Percentiles rank a stretch among this genome's conserved stretches.
Evolutionary conservation across 805 yeast species (phyloP).

Genomic region (Candida krabiensis): DNA sequence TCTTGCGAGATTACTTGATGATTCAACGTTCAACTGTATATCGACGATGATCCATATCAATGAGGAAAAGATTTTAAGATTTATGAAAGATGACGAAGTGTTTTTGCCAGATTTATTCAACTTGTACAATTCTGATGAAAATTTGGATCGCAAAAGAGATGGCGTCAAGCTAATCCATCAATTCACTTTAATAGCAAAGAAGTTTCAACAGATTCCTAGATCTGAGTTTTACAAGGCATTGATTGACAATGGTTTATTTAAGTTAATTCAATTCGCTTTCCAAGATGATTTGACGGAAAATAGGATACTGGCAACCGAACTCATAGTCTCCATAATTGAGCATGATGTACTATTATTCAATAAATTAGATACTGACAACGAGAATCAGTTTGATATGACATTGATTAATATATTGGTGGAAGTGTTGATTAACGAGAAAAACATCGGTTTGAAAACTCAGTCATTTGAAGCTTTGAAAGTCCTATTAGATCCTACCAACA

Average conservation of each 20-base stretch:
- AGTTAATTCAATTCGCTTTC: slow-evolving; percentile 71
- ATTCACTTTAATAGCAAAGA: slow-evolving; percentile 71
- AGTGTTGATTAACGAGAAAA: slow-evolving; percentile 60
- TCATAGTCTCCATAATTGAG: slow-evolving; percentile 77
- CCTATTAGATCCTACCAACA: slow-evolving; percentile 56
- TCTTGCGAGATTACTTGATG: slow-evolving; percentile 79
- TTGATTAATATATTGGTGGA: slow-evolving; percentile 53
- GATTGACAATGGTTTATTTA: slow-evolving; percentile 67
- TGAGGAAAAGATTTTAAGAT: slow-evolving; percentile 65
- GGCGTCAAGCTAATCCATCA: slow-evolving; percentile 82
- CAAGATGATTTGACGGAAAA: slow-evolving; percentile 46
- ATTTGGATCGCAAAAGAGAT: slow-evolving; percentile 46
- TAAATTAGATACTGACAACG: slow-evolving; percentile 18
- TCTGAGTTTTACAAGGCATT: slow-evolving; percentile 63
- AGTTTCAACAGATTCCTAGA: slow-evolving; percentile 58
- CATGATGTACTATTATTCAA: slow-evolving; percentile 71
- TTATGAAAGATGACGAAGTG: slow-evolving; percentile 47
- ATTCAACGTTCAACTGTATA: slow-evolving; percentile 66
- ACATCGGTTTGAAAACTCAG: slow-evolving; percentile 75
- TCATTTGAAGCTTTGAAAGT: slow-evolving; percentile 80
- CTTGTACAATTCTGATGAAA: slow-evolving; percentile 42
- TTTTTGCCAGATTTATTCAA: slow-evolving; percentile 61
- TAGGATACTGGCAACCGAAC: slow-evolving; percentile 74
- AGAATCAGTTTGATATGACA: slow-evolving; percentile 38
- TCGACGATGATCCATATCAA: slow-evolving; percentile 65